Evolutionary conservation across 1,139 yeast genomes (phyloP), one percentile per base, ranked within the genome.

Genomic region (Sugiyamaella castrensis): DNA sequence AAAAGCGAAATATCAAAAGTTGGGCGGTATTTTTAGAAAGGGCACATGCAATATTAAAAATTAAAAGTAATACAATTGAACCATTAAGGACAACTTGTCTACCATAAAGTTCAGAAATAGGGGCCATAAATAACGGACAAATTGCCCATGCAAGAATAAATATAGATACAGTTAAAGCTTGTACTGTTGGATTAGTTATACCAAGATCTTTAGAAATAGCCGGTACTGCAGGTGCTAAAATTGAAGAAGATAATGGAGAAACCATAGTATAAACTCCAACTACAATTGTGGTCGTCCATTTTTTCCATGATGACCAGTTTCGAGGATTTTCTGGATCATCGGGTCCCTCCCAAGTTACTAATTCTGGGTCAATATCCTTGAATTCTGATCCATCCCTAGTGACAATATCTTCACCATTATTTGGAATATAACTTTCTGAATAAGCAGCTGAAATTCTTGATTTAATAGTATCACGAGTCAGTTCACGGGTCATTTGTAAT

Each of bases 131-230:
- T 43, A 82, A 71, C 2, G 86, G 84, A 32, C 81, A 80, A 2
- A 81, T 52, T 0, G 84, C 84, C 82, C 84, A 81, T 13, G 84
- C 82, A 34, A 81, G 64, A 34, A 81, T 70, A 76, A 79, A 80
- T 36, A 81, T 72, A 6, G 83, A 76, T 6, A 81, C 83, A 51
- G 76, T 71, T 47, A 81, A 68, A 0, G 82, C 67, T 47, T 72
- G 63, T 2, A 79, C 64, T 2, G 75, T 69, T 0, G 61, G 50
- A 34, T 69, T 65, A 11, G 70, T 59, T 50, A 76, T 73, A 38
- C 70, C 65, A 43, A 80, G 71, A 2, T 70, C 73, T 3, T 55
- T 65, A 1, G 80, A 66, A 30, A 81, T 79, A 4, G 65, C 64
- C 0, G 68, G 60, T 55, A 79, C 72, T 0, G 85, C 85, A 0